phyloP scores from a whole-genome alignment of 176 grass and related monocot genomes.

The Dendrocalamus sinicus region DNA sequence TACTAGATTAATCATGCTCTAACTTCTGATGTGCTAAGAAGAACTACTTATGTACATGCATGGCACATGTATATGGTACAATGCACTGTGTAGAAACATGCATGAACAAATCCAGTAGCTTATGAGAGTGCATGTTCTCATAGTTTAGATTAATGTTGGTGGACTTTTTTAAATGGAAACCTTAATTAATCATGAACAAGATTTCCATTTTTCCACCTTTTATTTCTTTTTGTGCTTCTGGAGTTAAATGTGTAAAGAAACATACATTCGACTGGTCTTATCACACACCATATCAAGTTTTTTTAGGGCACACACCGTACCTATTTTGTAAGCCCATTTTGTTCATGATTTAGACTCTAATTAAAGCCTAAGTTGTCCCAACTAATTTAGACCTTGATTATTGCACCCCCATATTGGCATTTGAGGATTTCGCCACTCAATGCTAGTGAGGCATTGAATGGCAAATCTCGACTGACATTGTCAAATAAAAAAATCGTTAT shows the following conservation, averaged over 20 bases:
- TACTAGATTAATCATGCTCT: not conserved
- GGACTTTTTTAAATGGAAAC: not conserved
- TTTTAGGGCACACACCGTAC: not conserved
- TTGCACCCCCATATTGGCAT: not conserved
- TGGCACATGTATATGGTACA: not conserved
- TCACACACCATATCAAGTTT: not conserved
- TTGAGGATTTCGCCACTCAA: not conserved
- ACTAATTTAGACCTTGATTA: not conserved
- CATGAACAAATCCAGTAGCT: not conserved
- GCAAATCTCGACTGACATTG: too few relatives aligned
- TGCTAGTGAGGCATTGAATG: too few relatives aligned
- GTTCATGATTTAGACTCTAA: not conserved
- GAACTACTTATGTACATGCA: slow-evolving; percentile 10
- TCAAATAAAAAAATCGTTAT: not conserved
- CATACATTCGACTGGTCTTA: not conserved
- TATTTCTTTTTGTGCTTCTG: not conserved
- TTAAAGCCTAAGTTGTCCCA: not conserved
- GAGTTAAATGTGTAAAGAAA: not conserved
- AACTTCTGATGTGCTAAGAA: not conserved
- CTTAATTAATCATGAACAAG: not conserved
- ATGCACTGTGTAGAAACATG: not conserved
- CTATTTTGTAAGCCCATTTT: not conserved
- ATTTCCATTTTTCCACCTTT: not conserved
- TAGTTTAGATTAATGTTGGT: not conserved
- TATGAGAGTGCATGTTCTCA: not conserved